These are phyloP conservation scores for Chlorella variabilis DNA, from an alignment of 163 green algal genomes.

Conservation along the genomic window DNA sequence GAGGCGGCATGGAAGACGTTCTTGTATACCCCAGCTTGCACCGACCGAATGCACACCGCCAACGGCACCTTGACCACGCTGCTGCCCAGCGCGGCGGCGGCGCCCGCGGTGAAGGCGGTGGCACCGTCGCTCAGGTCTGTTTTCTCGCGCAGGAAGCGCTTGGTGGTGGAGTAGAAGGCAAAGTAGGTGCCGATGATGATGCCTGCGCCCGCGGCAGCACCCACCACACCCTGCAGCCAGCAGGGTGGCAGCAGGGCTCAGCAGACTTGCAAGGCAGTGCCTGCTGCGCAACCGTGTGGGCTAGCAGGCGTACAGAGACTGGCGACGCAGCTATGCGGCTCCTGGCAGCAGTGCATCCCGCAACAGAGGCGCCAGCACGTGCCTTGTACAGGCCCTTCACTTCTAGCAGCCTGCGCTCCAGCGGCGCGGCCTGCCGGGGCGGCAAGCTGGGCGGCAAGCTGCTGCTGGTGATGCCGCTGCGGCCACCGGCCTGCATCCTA, in stretches of 20 bases:
- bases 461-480: conserved; percentile 6
- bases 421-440: neutral
- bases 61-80: conserved; percentile 96
- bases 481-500: conserved; percentile 34
- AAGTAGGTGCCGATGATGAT: conserved; percentile 97
- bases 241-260: too few relatives aligned
- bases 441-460: neutral
- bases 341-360: neutral
- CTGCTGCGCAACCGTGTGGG: too few relatives aligned
- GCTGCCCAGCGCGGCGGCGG: conserved; percentile 82
- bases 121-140: conserved; percentile 54
- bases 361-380: too few relatives aligned
- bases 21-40: conserved; percentile 91
- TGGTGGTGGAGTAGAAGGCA: conserved; percentile 91
- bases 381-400: conserved; percentile 81
- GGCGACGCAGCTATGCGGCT: too few relatives aligned
- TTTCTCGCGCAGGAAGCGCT: conserved; percentile 61
- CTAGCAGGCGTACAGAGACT: too few relatives aligned
- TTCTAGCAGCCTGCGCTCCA: conserved; percentile 51
- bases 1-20: conserved; percentile 85
- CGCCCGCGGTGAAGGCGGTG: conserved; percentile 89
- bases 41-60: conserved; percentile 94
- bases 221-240: conserved; percentile 76
- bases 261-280: too few relatives aligned
- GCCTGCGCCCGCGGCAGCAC: conserved; percentile 88